Evolutionary conservation across 768 basidiomycete genomes (phyloP), one percentile per base, ranked within the genome.

Genomic region (Hericium alpestre): DNA sequence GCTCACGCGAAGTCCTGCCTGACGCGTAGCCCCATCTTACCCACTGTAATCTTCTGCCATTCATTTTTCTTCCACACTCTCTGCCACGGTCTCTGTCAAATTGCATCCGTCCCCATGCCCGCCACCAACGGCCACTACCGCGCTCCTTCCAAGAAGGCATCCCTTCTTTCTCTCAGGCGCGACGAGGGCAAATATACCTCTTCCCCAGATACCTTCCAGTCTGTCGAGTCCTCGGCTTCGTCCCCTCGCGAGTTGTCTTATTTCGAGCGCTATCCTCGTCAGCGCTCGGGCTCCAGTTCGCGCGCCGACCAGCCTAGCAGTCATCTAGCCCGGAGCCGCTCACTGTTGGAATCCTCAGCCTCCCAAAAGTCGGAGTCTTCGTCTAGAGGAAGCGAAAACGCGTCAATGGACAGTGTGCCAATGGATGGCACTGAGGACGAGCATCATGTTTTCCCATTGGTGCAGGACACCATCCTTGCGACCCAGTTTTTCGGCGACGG

Each of bases 141-240:
- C 56, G 68, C 69, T 25, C 78, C 81, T 15, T 74, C 75, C 58
- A 81, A 79, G 67, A 82, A 75, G 62, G 70, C 76, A 20, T 82
- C 84, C 8, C 80, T 82, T 65, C 66, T 82, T 38, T 83, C 84
- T 25, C 70, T 82, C 51, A 71, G 38, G 23, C 22, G 56, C 22
- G 55, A 58, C 27, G 57, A 57, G 25, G 75, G 65, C 71, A 76
- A 58, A 74, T 16, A 51, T 51, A 73, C 65, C 66, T 66, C 12
- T 55, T 65, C 46, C 46, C 66, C 51, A 55, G 61, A 49, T 54
- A 57, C 55, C 53, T 27, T 25, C 11, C 51, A 15, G 5, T 56
- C 57, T 64, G 52, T 56, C 66, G 56, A 51, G 20, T 65, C 18
- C 58, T 56, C 58, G 10, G 58, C 57, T 50, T 58, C 56, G 54